These are phyloP conservation scores for Pouteria glomerata DNA, from an alignment of 148 eudicot species.

Conservation along the genomic window DNA sequence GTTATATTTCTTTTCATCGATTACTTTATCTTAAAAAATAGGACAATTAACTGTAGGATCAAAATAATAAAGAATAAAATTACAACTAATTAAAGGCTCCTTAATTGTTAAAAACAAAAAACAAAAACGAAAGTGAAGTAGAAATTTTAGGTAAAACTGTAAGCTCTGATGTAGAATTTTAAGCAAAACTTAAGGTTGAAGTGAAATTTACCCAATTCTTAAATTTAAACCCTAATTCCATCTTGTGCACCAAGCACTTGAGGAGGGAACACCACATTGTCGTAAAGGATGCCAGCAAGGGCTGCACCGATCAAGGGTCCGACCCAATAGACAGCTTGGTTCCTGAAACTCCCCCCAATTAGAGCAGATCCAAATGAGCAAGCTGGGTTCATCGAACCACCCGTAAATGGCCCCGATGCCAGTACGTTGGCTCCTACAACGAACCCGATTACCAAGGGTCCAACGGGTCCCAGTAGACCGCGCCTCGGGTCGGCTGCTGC, in stretches of 20 bases:
- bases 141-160: too few species aligned
- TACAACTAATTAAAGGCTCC: too few species aligned
- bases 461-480: constrained; percentile 45
- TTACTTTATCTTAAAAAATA: too few species aligned
- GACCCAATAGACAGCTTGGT: constrained; percentile 91
- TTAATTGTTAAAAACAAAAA: too few species aligned
- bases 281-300: constrained; percentile 66
- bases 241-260: constrained; percentile 23
- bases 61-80: too few species aligned
- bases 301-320: constrained; percentile 75
- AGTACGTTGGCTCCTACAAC: constrained; percentile 66
- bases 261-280: constrained; percentile 61
- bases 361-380: constrained; percentile 62
- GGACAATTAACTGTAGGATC: too few species aligned
- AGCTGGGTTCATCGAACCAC: constrained; percentile 92
- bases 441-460: constrained; percentile 66
- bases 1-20: too few species aligned
- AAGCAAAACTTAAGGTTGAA: too few species aligned
- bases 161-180: too few species aligned
- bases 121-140: not conserved
- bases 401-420: constrained; percentile 77
- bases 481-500: constrained; percentile 58
- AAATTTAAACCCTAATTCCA: constrained; percentile 19
- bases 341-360: constrained; percentile 66
- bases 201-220: not conserved